These are phyloP conservation scores for Trametes cingulata DNA, from an alignment of 768 basidiomycete species.

Conservation along the genomic window DNA sequence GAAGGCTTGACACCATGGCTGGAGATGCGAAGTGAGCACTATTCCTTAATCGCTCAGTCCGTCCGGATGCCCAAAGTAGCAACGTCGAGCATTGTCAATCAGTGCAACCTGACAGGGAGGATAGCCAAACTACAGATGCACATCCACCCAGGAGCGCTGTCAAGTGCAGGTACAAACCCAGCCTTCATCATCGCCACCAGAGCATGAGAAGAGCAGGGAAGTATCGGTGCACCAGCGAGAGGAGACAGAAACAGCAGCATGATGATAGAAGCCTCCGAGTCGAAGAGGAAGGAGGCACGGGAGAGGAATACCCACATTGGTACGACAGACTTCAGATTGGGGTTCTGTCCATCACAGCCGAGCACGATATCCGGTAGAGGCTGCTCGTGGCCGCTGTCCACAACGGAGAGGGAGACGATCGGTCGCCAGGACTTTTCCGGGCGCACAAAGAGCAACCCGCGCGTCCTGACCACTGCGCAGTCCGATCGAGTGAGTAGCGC, in stretches of 20 bases:
- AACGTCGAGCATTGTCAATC: not conserved
- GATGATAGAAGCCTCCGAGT: not conserved
- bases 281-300: not conserved
- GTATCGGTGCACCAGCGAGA: no score
- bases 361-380: slow-evolving; percentile 50
- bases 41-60: no score
- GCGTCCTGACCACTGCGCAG: slow-evolving; percentile 40
- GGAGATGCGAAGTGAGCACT: not conserved
- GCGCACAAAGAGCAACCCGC: slow-evolving; percentile 44
- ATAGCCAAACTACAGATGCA: no score
- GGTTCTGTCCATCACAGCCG: slow-evolving; percentile 69
- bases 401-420: slow-evolving; percentile 58
- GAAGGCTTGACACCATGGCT: slow-evolving; percentile 43
- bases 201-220: no score
- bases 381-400: slow-evolving; percentile 36
- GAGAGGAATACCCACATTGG: slow-evolving; percentile 47
- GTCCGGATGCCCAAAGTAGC: not conserved
- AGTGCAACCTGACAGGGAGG: no score
- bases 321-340: slow-evolving; percentile 58
- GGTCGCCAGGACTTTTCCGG: slow-evolving; percentile 69
- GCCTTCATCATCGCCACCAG: no score
- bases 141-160: no score
- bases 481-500: not conserved
- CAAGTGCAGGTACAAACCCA: no score
- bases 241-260: no score